Base-by-base conservation (phyloP, 2,329 filamentous ascomycete genomes). In the Trichophyton benhamiae region DNA sequence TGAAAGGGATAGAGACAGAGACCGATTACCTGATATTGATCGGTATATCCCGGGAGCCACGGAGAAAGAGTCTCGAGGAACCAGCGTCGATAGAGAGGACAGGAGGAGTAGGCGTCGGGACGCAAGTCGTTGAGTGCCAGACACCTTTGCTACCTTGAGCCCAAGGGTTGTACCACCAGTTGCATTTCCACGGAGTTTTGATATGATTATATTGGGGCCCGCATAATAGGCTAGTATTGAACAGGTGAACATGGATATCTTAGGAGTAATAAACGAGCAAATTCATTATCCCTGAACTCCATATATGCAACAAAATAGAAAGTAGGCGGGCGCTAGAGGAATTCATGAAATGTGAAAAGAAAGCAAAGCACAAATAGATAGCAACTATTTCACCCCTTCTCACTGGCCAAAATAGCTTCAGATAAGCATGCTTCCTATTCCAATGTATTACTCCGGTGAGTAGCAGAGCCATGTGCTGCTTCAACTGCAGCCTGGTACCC, bases 401-500 rank as follows among this genome's bases (percentile, higher is more conserved):
- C 20, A 6, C 8, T 11, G 8, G 20, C 22, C 22, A 15, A 22
- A 42, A 15, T n/a, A 11, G 17, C 5, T 8, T 41, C n/a, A 38
- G 55, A n/a, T 25, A 27, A 22, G 33, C 36, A 25, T 22, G 25
- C 36, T 20, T 5, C 8, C n/a, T 5, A 20, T 11, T 27, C 27
- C 17, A 44, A n/a, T 15, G 3, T 7, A 38, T 9, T 38, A 38
- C 8, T 38, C 33, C 11, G 11, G 33, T 44, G 17, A 20, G 55
- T 2, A 4, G 36, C 13, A n/a, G 41, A 42, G 25, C 36, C 36
- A 22, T 27, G 9, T 22, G 27, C 17, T 58, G 55, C 36, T 17
- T 42, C 62, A 7, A 71, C 58, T 13, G 68, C 70, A 57, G 70
- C 82, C 69, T 87, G 85, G 78, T 91, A 96, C 13, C 88, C 89